A percentile compares a stretch with the other conserved stretches of the same genome.
phyloP scores from a whole-genome alignment of 768 basidiomycete species.

The Lepiota brunneoincarnata region DNA sequence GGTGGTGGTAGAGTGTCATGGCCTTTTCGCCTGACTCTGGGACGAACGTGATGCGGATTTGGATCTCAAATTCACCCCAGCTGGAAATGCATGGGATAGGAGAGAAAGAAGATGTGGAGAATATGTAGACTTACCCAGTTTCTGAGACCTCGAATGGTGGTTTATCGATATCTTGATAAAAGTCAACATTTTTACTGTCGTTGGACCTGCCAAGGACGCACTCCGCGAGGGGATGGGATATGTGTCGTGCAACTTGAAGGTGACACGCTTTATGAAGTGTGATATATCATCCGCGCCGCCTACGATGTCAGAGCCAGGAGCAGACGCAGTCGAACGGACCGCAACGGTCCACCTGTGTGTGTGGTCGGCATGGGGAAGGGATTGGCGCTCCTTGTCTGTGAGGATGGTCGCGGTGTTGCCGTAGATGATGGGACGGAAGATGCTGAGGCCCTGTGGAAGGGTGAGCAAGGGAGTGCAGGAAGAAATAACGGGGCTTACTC shows the following conservation, averaged over 20 bases:
- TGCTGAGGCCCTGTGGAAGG: constrained; percentile 68
- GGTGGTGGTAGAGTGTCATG: constrained; percentile 83
- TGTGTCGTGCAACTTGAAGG: constrained; percentile 97
- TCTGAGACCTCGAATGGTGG: constrained; percentile 94
- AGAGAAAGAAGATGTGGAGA: neutral
- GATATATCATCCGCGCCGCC: constrained; percentile 89
- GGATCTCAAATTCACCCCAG: constrained; percentile 99
- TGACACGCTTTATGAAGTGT: constrained; percentile 93
- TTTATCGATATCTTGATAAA: constrained; percentile 74
- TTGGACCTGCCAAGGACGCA: constrained; percentile 34
- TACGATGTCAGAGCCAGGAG: constrained; percentile 69
- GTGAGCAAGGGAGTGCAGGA: constrained; percentile 7
- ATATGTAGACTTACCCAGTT: constrained; percentile 68
- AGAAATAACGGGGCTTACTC: constrained; percentile 47
- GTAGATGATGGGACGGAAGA: constrained; percentile 91
- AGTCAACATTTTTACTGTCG: constrained; percentile 3
- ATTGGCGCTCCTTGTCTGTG: constrained; percentile 66
- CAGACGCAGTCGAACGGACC: constrained; percentile 82
- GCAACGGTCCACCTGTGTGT: constrained; percentile 98
- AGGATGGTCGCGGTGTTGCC: constrained; percentile 89
- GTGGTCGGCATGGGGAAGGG: constrained; percentile 61
- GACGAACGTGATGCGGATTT: constrained; percentile 88
- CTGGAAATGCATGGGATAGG: constrained; percentile 33
- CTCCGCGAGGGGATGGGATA: constrained; percentile 89
- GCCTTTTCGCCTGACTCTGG: constrained; percentile 90